Conservation (phyloP, 2,329 filamentous ascomycete species). For the Colletotrichum sp. region DNA sequence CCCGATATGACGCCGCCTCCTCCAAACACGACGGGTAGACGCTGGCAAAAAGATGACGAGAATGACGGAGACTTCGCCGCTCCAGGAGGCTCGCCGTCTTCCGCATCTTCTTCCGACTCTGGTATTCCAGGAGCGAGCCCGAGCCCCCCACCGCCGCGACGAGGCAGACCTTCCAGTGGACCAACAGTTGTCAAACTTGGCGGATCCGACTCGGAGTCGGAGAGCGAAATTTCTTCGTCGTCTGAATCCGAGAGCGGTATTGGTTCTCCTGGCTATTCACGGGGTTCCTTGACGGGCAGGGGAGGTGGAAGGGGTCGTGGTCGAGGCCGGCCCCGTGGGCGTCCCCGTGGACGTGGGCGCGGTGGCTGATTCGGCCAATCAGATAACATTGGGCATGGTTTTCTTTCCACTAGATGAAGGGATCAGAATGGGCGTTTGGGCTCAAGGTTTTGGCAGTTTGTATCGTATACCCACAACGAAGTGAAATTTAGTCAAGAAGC, state of each 20-base stretch:
- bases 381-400: not conserved
- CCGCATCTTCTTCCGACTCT: slow-evolving; percentile 1
- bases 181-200: slow-evolving; percentile 19
- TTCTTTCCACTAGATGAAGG: not conserved
- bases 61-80: not conserved
- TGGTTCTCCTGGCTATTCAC: not conserved
- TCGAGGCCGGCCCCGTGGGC: not conserved
- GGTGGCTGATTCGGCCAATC: not conserved
- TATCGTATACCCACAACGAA: not conserved
- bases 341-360: not conserved
- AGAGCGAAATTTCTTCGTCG: slow-evolving; percentile 3
- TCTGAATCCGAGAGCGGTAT: slow-evolving; percentile 15
- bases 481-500: not conserved
- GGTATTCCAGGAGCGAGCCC: slow-evolving; percentile 7
- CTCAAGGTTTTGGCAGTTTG: not conserved
- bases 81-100: not conserved
- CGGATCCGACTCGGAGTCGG: slow-evolving; percentile 13
- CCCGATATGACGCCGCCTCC: slow-evolving; percentile 2
- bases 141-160: slow-evolving; percentile 2
- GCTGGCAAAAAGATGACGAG: not conserved
- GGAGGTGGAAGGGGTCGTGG: slow-evolving; percentile 10
- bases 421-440: not conserved
- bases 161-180: not conserved
- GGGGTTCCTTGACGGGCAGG: not conserved
- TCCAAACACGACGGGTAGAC: not conserved